Base-by-base conservation (phyloP, 495 filamentous ascomycete species). In the Podospora anserina region DNA sequence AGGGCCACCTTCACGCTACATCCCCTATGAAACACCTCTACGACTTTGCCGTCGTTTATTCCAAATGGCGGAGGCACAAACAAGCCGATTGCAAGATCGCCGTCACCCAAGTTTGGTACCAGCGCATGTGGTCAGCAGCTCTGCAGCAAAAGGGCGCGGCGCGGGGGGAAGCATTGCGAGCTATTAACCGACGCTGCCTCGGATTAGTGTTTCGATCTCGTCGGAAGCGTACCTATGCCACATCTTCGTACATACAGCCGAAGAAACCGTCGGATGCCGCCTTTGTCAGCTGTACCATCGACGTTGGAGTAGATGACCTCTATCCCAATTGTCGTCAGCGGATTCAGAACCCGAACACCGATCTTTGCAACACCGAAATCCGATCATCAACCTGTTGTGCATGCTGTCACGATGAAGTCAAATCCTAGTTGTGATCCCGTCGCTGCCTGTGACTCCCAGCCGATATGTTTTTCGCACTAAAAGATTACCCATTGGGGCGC, bases 201-300 rank as follows among this genome's bases (percentile, higher is more conserved):
- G 18, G n/a, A 58, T 18, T 49, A 58, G 55, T 20, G 55, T 26
- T 58, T 58, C 55, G 39, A 49, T 49, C 7, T 49, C 13, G 55
- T 58, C 55, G 55, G 55, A 58, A 26, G n/a, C 3, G 55, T 1
- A 18, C 54, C 54, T 7, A 57, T 13, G 54, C 54, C 16, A 57
- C 18, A 18, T 13, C 20, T 7, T 39, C 6, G 11, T 39, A 39
- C 34, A 39, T 39, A 39, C 34, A 39, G 34, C 34, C 34, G 34
- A 39, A 39, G 34, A 49, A 58, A 58, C n/a, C 55, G 23, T 58
- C 55, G 19, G 55, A 58, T 58, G 23, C 3, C 6, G 55, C 23
- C 55, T 58, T 58, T 58, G 55, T 58, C 55, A 58, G 55, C 55
- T 58, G 55, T 20, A 26, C 55, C 55, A 58, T 58, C 55, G 5